Base-by-base conservation (phyloP, 1,284 basidiomycete genomes). In the Trametes pubescens region DNA sequence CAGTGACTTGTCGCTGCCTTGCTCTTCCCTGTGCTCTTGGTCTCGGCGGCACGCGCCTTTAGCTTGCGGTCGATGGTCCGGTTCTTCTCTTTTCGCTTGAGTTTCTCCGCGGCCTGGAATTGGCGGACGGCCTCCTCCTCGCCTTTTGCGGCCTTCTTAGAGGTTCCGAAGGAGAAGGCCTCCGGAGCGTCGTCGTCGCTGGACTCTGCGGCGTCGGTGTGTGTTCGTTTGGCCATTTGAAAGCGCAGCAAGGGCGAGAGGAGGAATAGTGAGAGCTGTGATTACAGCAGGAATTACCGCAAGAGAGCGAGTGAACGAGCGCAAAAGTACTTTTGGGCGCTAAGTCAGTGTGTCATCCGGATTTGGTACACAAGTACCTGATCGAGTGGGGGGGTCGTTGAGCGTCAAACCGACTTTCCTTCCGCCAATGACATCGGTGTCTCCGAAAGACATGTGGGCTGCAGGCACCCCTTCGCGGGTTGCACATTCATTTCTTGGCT, bases 11-110 rank as follows among this genome's bases (percentile, higher is more conserved):
- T 59, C 49, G 35, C 61, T 13, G 43, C 65, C 48, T 65, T 71
- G 4, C 53, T 61, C 57, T 70, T 73, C 26, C 48, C 59, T 14
- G 26, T 24, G 24, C 18, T 32, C 57, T 69, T 68, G 1, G 64
- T 61, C 55, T 69, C 60, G 26, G 60, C 60, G 4, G 74, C 69
- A 6, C 72, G 72, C 56, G 73, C 73, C 69, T 78, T 78, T 64
- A 77, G 56, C 34, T 61, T 67, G 26, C 66, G 62, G 63, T 78
- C 77, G 24, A 69, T 53, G 22, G 62, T 65, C 21, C 74, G 67
- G 61, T 78, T 76, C 57, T 65, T 70, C 64, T 77, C 73, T 69
- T 74, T 79, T 58, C 54, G 56, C 64, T 75, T 77, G 40, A 60
- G 69, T 57, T 73, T 74, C 67, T 75, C 69, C 34, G 65, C 66